Conservation (phyloP, 345 rosid species). For the Laguncularia racemosa region DNA sequence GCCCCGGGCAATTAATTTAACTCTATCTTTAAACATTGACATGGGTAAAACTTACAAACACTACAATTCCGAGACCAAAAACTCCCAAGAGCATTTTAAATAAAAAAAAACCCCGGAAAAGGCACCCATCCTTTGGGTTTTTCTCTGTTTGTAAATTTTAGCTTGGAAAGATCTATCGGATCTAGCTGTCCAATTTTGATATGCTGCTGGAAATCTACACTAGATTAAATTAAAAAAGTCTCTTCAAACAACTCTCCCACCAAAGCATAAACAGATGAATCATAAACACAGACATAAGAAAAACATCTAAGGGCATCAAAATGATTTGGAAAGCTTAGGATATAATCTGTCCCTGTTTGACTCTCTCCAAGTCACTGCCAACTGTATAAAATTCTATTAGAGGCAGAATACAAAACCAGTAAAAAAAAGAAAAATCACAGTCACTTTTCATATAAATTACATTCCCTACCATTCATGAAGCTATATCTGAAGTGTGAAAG, state of each 20-base stretch:
- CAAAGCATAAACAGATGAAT: no score
- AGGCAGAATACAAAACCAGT: no score
- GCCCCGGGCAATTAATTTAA: no score
- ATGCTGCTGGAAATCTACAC: slow-evolving; percentile 82
- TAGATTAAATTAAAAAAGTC: slow-evolving; percentile 29
- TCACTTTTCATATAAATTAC: background rate
- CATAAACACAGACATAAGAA: background rate
- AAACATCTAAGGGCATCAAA: no score
- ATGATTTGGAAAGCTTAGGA: no score
- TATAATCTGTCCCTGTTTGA: no score
- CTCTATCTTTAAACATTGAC: no score
- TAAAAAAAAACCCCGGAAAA: no score
- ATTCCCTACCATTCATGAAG: background rate
- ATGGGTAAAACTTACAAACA: background rate
- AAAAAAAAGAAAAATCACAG: no score
- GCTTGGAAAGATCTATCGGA: slow-evolving; percentile 86
- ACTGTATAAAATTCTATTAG: no score
- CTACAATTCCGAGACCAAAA: slow-evolving; percentile 2
- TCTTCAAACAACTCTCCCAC: no score
- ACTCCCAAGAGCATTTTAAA: background rate
- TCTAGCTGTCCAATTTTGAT: slow-evolving; percentile 67
- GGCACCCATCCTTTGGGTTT: slow-evolving; percentile 59
- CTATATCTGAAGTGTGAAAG: background rate
- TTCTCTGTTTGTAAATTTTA: slow-evolving; percentile 49
- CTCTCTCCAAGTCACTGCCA: no score